These are phyloP conservation scores for Avena eriantha DNA, from an alignment of 176 grass and related monocot species.

Conservation along the genomic window DNA sequence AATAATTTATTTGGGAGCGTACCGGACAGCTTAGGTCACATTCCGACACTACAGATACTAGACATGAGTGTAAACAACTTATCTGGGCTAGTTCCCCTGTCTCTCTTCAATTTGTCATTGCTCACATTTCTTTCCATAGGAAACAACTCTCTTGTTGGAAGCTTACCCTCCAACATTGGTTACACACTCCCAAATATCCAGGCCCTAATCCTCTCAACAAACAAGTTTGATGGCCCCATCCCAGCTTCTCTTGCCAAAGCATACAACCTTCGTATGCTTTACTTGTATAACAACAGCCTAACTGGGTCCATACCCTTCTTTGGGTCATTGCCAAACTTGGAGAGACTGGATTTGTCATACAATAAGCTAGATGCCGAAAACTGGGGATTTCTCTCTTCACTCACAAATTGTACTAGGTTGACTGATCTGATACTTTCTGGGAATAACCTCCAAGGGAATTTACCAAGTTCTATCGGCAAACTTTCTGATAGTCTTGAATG, in stretches of 20 bases:
- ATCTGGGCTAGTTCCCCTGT: neutral
- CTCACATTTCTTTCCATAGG: slow-evolving; percentile 36
- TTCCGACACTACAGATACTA: neutral
- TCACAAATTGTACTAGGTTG: slow-evolving; percentile 37
- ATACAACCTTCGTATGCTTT: slow-evolving; percentile 20
- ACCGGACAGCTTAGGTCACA: slow-evolving; percentile 28
- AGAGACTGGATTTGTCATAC: neutral
- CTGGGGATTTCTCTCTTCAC: slow-evolving; percentile 38
- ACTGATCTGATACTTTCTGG: neutral
- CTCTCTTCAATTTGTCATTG: neutral
- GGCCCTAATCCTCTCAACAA: neutral
- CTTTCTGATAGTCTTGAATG: slow-evolving; percentile 32
- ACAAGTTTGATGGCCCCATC: slow-evolving; percentile 40
- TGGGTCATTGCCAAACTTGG: slow-evolving; percentile 37
- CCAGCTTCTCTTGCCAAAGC: slow-evolving; percentile 45
- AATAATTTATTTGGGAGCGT: slow-evolving; percentile 50
- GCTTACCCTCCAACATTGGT: slow-evolving; percentile 43
- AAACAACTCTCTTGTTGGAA: slow-evolving; percentile 38
- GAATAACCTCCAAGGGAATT: slow-evolving; percentile 42
- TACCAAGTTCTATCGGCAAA: slow-evolving; percentile 42
- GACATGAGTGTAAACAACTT: neutral
- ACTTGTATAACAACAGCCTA: slow-evolving; percentile 3
- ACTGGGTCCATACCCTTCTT: slow-evolving; percentile 38
- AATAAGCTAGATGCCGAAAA: slow-evolving; percentile 41
- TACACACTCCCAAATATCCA: slow-evolving; percentile 47